phyloP scores from a whole-genome alignment of 495 filamentous ascomycete species.

The Pseudotulostoma volvatum region DNA sequence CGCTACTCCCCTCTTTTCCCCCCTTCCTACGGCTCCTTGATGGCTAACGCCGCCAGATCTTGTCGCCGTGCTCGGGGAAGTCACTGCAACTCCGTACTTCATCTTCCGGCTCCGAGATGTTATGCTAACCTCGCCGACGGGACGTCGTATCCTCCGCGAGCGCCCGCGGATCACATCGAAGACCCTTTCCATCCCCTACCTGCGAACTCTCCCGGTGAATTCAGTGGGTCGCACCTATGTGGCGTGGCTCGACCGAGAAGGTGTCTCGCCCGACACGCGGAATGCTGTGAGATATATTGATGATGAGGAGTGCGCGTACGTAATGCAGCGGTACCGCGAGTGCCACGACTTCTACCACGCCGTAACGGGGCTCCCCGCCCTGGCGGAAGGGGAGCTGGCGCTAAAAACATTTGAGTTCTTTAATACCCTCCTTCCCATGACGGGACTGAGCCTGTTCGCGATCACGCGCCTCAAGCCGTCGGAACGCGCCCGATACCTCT shows the following conservation, averaged over 20 bases:
- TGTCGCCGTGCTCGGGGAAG: conserved; percentile 83
- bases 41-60: conserved; percentile 42
- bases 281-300: conserved; percentile 73
- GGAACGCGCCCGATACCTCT: conserved; percentile 57
- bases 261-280: conserved; percentile 82
- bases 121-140: conserved; percentile 74
- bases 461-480: conserved; percentile 53
- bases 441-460: conserved; percentile 63
- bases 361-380: conserved; percentile 76
- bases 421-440: conserved; percentile 91
- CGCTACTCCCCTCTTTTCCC: conserved; percentile 4
- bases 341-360: conserved; percentile 99
- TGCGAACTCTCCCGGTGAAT: conserved; percentile 54
- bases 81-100: conserved; percentile 89
- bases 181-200: conserved; percentile 49
- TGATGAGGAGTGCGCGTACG: conserved; percentile 87
- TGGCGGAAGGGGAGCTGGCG: conserved; percentile 85
- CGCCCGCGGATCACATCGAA: conserved; percentile 75
- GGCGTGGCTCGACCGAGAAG: conserved; percentile 79
- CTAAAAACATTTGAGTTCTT: conserved; percentile 94
- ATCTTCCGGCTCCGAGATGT: conserved; percentile 78
- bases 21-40: background rate
- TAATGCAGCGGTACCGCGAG: conserved; percentile 96
- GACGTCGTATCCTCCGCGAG: conserved; percentile 80
- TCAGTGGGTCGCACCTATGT: conserved; percentile 78